Evolutionary conservation across 495 filamentous ascomycete species (phyloP), one percentile per base, ranked within the genome.

Genomic region (Hyaloscypha hepaticicola): DNA sequence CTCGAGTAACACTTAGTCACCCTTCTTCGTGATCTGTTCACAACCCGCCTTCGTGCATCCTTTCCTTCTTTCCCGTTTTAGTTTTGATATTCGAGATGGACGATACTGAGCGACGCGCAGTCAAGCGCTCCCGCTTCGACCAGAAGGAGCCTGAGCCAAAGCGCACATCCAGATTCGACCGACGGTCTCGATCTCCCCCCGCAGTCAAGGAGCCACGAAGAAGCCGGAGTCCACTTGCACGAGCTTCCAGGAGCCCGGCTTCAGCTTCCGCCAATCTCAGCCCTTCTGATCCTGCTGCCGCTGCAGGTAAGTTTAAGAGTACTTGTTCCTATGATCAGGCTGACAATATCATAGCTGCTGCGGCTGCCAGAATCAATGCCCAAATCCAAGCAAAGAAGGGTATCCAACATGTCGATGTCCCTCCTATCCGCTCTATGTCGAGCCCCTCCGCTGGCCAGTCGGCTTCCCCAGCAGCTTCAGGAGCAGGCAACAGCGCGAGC

Each of bases 331-430:
- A n/a, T 57, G 11, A 58, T 45, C 26, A n/a, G 38, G 48, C 48
- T 69, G 50, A 67, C 59, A 55, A 27, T 62, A 66, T 31, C 50
- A 50, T 41, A 95, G 93, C 92, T 74, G 93, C 92, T 55, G 93
- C 93, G 1, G 95, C 95, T 33, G 94, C 93, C 60, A 90, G 85
- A 74, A 98, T 98, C 76, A 96, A 96, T 77, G 95, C 92, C 45
- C 87, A 90, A 71, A 87, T 98, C 65, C 90, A 95, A 73, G 91
- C 92, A 12, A 95, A 93, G 76, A 96, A 96, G 76, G 92, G 90
- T 63, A 89, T 94, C 60, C 94, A 97, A 74, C 92, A 93, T 78
- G 90, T 96, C 49, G 94, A 99, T 72, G 92, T 96, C 14, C 95
- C 93, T 25, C 92, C 93, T 1, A 93, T 96, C 65, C 85, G 82